Evolutionary conservation across 257 asterid species (phyloP), one percentile per base, ranked within the genome.

Genomic region (Apocynum venetum): DNA sequence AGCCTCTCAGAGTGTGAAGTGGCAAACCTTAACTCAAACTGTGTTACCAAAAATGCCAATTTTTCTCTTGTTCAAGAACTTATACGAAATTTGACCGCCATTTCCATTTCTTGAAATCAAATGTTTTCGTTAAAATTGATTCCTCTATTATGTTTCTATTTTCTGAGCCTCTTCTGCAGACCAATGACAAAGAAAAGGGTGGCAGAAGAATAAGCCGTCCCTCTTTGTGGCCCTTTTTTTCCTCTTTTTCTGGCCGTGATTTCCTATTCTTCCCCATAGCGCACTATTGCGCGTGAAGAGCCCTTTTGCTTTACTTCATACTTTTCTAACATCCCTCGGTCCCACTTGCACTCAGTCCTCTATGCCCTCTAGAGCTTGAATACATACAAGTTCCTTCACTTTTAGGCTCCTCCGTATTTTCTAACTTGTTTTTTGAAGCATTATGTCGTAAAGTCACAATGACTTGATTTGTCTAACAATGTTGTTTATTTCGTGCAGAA

Each of bases 261-360:
- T 78, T 78, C 36, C 83, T 84, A 80, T 79, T 76, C 81, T 80
- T 79, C 74, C 83, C 82, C 35, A 76, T 82, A 51, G 78, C 70
- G 84, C 93, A 91, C 83, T 87, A 85, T 52, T 83, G 81, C 85
- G 91, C 91, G 82, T 87, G 92, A 80, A 59, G 47, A 20, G 31
- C 66, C 74, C 84, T 81, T 86, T 80, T 69, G 73, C 84, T 84
- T 51, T 80, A 72, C 0, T 84, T 78, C 74, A 68, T 77, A 71
- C 86, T 81, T 90, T 86, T 51, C 65, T 48, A 82, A 71, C 74
- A 68, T 85, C 69, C 78, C 55, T n/a, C 77, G 90, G 91, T 43
- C 93, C 97, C 93, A 89, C 85, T 47, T 72, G 73, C 20, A 20
- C 52, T 67, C 49, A 25, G 65, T 6, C 65, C 65, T 57, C 47